Evolutionary conservation across 805 yeast genomes (phyloP), one percentile per base, ranked within the genome.

Genomic region (Diddensiella caesifluorescens): DNA sequence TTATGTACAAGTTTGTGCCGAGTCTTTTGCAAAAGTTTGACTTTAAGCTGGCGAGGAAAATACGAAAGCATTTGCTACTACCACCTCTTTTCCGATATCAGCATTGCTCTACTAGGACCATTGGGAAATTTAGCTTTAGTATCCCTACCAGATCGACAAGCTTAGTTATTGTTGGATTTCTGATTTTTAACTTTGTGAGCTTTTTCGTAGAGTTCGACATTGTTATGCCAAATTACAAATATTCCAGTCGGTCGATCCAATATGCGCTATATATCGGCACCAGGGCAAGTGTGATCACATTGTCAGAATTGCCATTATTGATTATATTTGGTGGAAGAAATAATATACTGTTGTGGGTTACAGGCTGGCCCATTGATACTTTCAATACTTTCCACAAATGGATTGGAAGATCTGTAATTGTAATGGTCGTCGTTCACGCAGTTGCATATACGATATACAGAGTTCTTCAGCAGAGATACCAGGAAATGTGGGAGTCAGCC

Each of bases 311-410:
- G 0, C 63, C 61, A 5, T 45, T 60, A 29, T 42, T 57, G 3
- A 79, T 80, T 62, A 62, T 73, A 42, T 90, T 84, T 63, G 79
- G 71, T 4, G 81, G 82, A 22, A 67, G 92, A 53, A 85, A 84
- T 59, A 84, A 82, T 54, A 75, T 85, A 16, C 65, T 84, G 54
- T 71, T 74, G 47, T 65, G 63, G 55, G 41, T 80, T 4, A 73
- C 88, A 1, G 86, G 89, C 2, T 70, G 83, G 67, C 60, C 77
- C 0, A 79, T 74, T 50, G 63, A 78, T 10, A 70, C 81, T 1
- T 83, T 84, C 62, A 68, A 76, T 52, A 62, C 68, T 22, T 74
- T 73, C 54, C 95, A 86, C 61, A 46, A 59, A 57, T 79, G 85
- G 83, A 60, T 71, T 35, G 81, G 83, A 1, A 65, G 80, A 49